These are phyloP conservation scores for Geosmithia morbida DNA, from an alignment of 2,329 filamentous ascomycete genomes.

Conservation along the genomic window DNA sequence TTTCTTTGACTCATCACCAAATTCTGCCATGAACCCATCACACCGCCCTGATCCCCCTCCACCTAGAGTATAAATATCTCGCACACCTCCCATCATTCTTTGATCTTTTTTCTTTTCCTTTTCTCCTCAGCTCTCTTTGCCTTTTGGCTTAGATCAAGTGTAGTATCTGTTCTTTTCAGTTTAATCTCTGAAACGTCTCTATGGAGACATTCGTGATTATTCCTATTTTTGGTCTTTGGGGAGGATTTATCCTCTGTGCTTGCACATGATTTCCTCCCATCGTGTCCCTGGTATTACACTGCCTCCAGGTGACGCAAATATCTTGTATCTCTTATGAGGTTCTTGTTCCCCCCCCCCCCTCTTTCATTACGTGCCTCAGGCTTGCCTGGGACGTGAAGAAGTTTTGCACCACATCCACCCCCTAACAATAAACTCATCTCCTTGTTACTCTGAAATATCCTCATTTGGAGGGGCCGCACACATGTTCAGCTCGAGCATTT, in stretches of 20 bases:
- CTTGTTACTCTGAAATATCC: too few species aligned
- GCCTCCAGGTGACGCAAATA: conserved; percentile 27
- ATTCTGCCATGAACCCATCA: background rate
- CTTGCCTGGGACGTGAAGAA: conserved; percentile 17
- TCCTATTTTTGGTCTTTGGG: conserved; percentile 40
- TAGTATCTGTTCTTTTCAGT: conserved; percentile 97
- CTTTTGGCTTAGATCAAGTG: conserved; percentile 78
- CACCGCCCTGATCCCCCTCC: background rate
- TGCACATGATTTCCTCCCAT: conserved; percentile 21
- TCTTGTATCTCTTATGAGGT: conserved; percentile 20
- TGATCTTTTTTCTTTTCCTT: conserved; percentile 13
- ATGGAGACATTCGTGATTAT: conserved; percentile 62
- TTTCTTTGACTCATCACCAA: background rate
- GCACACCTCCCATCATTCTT: conserved; percentile 4
- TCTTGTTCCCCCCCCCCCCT: conserved; percentile 16
- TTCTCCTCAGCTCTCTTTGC: conserved; percentile 27
- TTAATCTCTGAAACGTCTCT: conserved; percentile 82
- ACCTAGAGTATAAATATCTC: conserved; percentile 8
- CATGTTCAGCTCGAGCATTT: too few species aligned
- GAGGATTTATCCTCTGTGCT: conserved; percentile 22
- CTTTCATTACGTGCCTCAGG: too few species aligned
- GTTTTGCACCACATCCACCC: conserved; percentile 2
- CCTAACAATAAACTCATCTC: too few species aligned
- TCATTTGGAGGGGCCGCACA: too few species aligned
- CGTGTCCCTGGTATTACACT: conserved; percentile 30